Evolutionary conservation across 192 early-diverging fungal genomes (phyloP), one percentile per base, ranked within the genome.

Genomic region (Ramicandelaber brevisporus): DNA sequence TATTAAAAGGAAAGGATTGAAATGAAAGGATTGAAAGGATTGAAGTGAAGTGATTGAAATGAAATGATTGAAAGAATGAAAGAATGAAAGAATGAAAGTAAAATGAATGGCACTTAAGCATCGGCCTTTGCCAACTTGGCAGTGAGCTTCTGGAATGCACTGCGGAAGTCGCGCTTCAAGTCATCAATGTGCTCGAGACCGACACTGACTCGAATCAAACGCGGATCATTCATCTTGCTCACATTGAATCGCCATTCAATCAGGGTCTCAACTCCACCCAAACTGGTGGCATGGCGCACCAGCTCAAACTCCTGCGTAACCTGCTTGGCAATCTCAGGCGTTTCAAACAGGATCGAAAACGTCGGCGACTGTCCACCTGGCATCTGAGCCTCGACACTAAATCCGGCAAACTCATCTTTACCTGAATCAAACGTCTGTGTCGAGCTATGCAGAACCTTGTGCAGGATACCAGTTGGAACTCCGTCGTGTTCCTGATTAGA

Each of bases 141-240:
- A 9, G 29, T 32, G 4, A 15, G 23, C 37, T 41, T 27, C 16
- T 29, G 29, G 21, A 75, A 49, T 12, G 57, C 62, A 23, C 46
- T 43, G 17, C 43, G 34, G 46, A 63, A 58, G 35, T 75, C 72
- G n/a, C 31, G 39, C 17, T 60, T 64, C 36, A 75, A 41, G 18
- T 72, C 71, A 16, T 68, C 63, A 27, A 57, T 37, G 17, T 48
- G 41, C 47, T 79, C 75, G 29, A 79, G 41, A 8, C 75, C 75
- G 4, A 79, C 44, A 26, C 57, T 65, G 10, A 79, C 41, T n/a
- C 75, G 56, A 21, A 67, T 31, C 18, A 75, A 33, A 6, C 36
- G 34, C 1, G 59, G 59, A 14, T 44, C 35, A 1, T 53, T 36
- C 5, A 35, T 43, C 7, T 30, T 17, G 29, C 72, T 69, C 9